Evolutionary conservation across 805 yeast genomes (phyloP).

Genomic region (Suhomyces canberraensis): DNA sequence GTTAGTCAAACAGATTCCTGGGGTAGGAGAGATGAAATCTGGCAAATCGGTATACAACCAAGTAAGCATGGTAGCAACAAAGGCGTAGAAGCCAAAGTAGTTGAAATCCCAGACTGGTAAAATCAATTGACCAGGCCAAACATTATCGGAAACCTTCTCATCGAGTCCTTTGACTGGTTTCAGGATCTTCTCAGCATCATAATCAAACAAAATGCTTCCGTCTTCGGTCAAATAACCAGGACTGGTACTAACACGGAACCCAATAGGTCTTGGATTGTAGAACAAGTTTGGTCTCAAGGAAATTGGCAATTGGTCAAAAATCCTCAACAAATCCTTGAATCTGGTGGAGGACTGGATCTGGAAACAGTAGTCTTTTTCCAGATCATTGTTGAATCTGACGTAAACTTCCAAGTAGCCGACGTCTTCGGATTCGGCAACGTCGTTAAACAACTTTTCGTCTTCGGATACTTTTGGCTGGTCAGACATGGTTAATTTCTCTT

Average conservation of each 20-base stretch:
- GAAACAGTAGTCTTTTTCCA: slow-evolving; percentile 88
- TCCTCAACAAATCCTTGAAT: slow-evolving; percentile 54
- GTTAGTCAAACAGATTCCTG: slow-evolving; percentile 79
- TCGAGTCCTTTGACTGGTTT: slow-evolving; percentile 43
- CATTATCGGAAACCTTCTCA: slow-evolving; percentile 53
- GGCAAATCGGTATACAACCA: slow-evolving; percentile 97
- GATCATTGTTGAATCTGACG: slow-evolving; percentile 80
- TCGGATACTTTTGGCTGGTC: slow-evolving; percentile 11
- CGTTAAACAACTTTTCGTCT: slow-evolving; percentile 20
- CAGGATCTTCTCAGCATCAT: slow-evolving; percentile 51
- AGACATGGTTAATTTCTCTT: no score
- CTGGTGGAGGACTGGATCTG: slow-evolving; percentile 59
- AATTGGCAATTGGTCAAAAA: slow-evolving; percentile 68
- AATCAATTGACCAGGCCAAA: slow-evolving; percentile 90
- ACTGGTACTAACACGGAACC: slow-evolving; percentile 56
- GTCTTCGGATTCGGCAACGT: slow-evolving; percentile 23
- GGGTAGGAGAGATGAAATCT: slow-evolving; percentile 84
- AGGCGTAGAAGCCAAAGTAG: slow-evolving; percentile 39
- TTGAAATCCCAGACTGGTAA: slow-evolving; percentile 66
- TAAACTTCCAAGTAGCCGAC: slow-evolving; percentile 47
- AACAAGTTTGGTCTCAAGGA: slow-evolving; percentile 78
- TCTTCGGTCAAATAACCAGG: slow-evolving; percentile 84
- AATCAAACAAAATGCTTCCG: slow-evolving; percentile 73
- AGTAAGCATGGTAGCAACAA: slow-evolving; percentile 39
- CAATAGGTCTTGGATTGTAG: slow-evolving; percentile 60